Percentiles rank a stretch among this genome's conserved stretches.
Conservation (phyloP, 2,329 filamentous ascomycete species). For the Penicillium corylophilum region DNA sequence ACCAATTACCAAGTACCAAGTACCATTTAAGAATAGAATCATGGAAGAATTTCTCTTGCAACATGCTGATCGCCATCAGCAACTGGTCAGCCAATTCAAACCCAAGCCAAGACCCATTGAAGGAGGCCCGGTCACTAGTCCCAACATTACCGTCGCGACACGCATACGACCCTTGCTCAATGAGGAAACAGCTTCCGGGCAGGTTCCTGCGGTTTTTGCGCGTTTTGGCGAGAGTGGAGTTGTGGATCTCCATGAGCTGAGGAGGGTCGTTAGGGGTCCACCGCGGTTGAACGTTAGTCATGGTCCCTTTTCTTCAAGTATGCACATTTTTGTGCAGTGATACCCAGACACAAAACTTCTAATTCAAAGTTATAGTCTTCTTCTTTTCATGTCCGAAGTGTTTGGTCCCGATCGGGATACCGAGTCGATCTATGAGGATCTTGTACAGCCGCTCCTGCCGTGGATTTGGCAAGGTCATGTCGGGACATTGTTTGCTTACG, state of each 20-base stretch:
- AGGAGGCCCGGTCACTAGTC: neutral
- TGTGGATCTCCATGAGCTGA: slow-evolving; percentile 15
- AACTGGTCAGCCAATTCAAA: neutral
- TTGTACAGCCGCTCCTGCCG: slow-evolving; percentile 45
- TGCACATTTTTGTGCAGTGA: neutral
- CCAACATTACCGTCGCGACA: slow-evolving; percentile 9
- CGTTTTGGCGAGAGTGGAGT: slow-evolving; percentile 5
- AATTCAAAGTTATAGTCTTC: slow-evolving; percentile 4
- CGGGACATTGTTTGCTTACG: slow-evolving; percentile 89
- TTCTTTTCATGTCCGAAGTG: slow-evolving; percentile 33
- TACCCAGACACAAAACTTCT: neutral
- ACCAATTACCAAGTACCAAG: neutral
- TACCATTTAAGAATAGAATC: neutral
- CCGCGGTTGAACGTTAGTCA: slow-evolving; percentile 15
- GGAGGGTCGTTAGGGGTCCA: slow-evolving; percentile 8
- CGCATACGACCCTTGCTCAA: slow-evolving; percentile 15
- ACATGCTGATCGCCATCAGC: neutral
- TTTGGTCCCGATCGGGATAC: slow-evolving; percentile 40
- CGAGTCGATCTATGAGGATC: slow-evolving; percentile 42
- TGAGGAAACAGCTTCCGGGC: slow-evolving; percentile 12
- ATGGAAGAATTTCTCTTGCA: neutral
- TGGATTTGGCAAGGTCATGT: slow-evolving; percentile 51
- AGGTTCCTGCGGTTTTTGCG: slow-evolving; percentile 10
- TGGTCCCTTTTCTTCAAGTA: neutral
- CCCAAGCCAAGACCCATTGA: neutral